Evolutionary conservation across 2,329 filamentous ascomycete species (phyloP).

Genomic region (Remersonia thermophila): DNA sequence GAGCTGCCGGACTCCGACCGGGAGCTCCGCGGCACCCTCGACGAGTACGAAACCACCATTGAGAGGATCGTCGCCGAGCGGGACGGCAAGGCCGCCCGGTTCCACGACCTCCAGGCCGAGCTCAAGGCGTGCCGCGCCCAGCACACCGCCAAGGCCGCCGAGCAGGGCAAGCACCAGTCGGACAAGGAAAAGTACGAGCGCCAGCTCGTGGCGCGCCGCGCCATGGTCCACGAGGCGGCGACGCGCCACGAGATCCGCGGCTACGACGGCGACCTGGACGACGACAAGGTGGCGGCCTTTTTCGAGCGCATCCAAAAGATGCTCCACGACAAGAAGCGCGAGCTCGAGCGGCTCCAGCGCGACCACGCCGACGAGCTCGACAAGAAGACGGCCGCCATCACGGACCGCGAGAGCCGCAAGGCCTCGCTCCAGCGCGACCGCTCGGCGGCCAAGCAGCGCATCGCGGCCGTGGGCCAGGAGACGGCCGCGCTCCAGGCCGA

Average conservation of each 20-base stretch:
- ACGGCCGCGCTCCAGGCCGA: conserved; percentile 53
- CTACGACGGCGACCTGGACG: conserved; percentile 66
- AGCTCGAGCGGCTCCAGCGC: conserved; percentile 61
- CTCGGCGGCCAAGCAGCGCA: conserved; percentile 58
- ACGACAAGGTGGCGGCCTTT: conserved; percentile 63
- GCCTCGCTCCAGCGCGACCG: conserved; percentile 64
- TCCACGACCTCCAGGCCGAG: conserved; percentile 48
- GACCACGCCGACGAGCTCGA: conserved; percentile 65
- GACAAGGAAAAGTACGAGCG: conserved; percentile 80
- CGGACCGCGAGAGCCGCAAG: conserved; percentile 61
- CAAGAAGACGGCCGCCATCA: conserved; percentile 58
- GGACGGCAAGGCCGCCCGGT: conserved; percentile 49
- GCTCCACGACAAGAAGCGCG: conserved; percentile 63
- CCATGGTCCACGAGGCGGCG: conserved; percentile 68
- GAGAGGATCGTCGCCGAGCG: conserved; percentile 51
- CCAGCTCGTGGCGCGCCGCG: conserved; percentile 58
- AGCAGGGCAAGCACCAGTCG: conserved; percentile 69
- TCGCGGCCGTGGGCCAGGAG: conserved; percentile 60
- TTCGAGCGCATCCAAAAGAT: conserved; percentile 65
- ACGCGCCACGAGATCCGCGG: conserved; percentile 68
- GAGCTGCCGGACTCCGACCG: conserved; percentile 70
- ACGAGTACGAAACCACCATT: conserved; percentile 68
- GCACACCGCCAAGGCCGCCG: conserved; percentile 42
- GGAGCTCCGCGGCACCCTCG: conserved; percentile 57
- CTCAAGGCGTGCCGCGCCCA: conserved; percentile 32